These are phyloP conservation scores for Termitomyces sp. DNA, from an alignment of 768 basidiomycete species.

Conservation along the genomic window DNA sequence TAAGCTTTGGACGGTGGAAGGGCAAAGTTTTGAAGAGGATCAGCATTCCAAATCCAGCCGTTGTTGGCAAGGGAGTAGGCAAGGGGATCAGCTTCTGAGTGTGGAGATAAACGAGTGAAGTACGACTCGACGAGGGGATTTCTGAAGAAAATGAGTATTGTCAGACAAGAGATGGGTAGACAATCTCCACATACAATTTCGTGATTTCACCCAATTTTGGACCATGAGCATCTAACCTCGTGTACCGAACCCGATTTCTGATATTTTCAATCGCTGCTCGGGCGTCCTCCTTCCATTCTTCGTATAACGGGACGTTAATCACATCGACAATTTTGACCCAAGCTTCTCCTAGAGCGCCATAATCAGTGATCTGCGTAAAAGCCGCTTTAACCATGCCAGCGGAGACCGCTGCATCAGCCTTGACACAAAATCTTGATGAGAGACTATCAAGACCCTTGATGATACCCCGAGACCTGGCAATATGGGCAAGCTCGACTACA, in stretches of 20 bases:
- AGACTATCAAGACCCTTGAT: slow-evolving; percentile 57
- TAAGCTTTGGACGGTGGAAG: slow-evolving; percentile 90
- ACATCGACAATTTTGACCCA: slow-evolving; percentile 82
- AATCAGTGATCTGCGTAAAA: slow-evolving; percentile 41
- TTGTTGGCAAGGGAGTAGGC: slow-evolving; percentile 91
- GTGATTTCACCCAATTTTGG: slow-evolving; percentile 81
- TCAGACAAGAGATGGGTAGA: background rate
- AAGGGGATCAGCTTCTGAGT: slow-evolving; percentile 36
- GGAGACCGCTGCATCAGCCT: slow-evolving; percentile 57
- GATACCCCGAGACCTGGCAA: slow-evolving; percentile 47
- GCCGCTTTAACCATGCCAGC: slow-evolving; percentile 75
- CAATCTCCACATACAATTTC: slow-evolving; percentile 43
- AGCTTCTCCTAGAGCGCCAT: slow-evolving; percentile 54
- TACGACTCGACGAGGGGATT: slow-evolving; percentile 85
- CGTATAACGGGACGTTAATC: slow-evolving; percentile 84
- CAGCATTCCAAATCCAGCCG: slow-evolving; percentile 98
- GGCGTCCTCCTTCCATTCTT: slow-evolving; percentile 83
- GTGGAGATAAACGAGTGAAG: slow-evolving; percentile 75
- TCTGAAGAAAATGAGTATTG: slow-evolving; percentile 31
- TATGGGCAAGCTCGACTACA: slow-evolving; percentile 60
- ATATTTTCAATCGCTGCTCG: slow-evolving; percentile 69
- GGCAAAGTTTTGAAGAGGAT: slow-evolving; percentile 94
- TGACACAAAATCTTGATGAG: slow-evolving; percentile 62
- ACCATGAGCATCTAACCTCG: slow-evolving; percentile 75
- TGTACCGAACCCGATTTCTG: slow-evolving; percentile 73